Evolutionary conservation across 441 rosid genomes (phyloP), one percentile per base, ranked within the genome.

Genomic region (Hypseocharis bilobata): DNA sequence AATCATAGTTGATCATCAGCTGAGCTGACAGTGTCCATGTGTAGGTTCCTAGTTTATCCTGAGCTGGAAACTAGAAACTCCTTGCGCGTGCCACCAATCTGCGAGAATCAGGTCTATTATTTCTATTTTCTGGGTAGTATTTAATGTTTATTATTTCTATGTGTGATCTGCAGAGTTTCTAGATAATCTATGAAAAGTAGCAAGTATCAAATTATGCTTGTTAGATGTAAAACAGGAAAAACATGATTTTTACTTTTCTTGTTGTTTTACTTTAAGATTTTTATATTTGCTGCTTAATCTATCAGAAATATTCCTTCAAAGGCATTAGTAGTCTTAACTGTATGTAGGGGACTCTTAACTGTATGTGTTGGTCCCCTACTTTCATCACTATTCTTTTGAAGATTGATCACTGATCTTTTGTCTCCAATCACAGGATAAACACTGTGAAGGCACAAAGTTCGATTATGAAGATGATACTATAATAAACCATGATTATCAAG

Each of bases 41-140:
- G 73, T 70, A 93, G 99, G 82, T 93, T 93, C 79, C 82, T 79
- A 1, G 82, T 91, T 76, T 79, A 81, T 69, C 99, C 99, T 65
- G 96, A 91, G 84, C 76, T 93, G 80, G 99, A 91, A 75, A 83
- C 90, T 16, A 91, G 91, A 65, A 91, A 88, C 74, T 85, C 93
- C 17, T 85, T 93, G 62, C 74, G 77, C 38, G 79, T 87, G 34
- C 99, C 97, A 6, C 84, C 91, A 8, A 70, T 77, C 77, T 93
- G 99, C 78, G 96, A 95, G 62, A 87, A 96, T 69, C 86, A 84
- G 97, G 98, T 92, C 77, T 64, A 62, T 67, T 29, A 51, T 49
- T 40, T 62, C 17, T 60, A 47, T 36, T 36, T 13, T 26, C 59
- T 54, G 42, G 45, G 63, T 40, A 62, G 11, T 36, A 7, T 64